These are phyloP conservation scores for Amylocystis lapponica DNA, from an alignment of 768 basidiomycete species.

Conservation along the genomic window DNA sequence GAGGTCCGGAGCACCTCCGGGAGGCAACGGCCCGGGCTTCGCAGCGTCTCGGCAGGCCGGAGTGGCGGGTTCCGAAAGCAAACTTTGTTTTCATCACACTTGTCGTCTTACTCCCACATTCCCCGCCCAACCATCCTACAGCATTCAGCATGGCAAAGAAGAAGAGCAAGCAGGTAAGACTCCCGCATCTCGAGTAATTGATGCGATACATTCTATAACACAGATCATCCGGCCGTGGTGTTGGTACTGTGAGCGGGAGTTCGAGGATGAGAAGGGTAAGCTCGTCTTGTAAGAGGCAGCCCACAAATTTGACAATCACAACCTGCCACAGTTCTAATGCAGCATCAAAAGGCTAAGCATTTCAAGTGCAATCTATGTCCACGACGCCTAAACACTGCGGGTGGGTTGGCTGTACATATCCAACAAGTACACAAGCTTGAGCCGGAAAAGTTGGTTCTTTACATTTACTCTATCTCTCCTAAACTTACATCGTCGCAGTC, in stretches of 20 bases:
- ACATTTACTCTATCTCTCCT: not conserved
- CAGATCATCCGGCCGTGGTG: slow-evolving; percentile 91
- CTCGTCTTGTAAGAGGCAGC: slow-evolving; percentile 12
- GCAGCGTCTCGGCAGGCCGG: no score
- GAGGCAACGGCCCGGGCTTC: no score
- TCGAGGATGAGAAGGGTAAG: slow-evolving; percentile 97
- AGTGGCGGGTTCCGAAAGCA: no score
- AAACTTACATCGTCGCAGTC: slow-evolving; percentile 30
- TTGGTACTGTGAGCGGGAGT: slow-evolving; percentile 99
- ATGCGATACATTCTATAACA: not conserved
- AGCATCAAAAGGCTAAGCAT: slow-evolving; percentile 99
- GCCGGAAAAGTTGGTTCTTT: slow-evolving; percentile 55
- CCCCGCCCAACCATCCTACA: not conserved
- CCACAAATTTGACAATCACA: not conserved
- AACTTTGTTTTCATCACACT: not conserved
- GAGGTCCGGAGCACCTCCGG: no score
- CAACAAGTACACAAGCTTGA: slow-evolving; percentile 99
- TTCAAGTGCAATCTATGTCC: slow-evolving; percentile 98
- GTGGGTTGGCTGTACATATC: slow-evolving; percentile 95
- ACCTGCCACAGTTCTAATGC: slow-evolving; percentile 77
- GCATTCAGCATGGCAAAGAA: slow-evolving; percentile 41
- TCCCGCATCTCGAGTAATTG: not conserved
- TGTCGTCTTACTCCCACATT: no score
- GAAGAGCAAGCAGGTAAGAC: slow-evolving; percentile 44
- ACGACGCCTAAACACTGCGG: slow-evolving; percentile 91